phyloP scores from a whole-genome alignment of 2,329 filamentous ascomycete genomes.

The Epicoccum sorghinum region DNA sequence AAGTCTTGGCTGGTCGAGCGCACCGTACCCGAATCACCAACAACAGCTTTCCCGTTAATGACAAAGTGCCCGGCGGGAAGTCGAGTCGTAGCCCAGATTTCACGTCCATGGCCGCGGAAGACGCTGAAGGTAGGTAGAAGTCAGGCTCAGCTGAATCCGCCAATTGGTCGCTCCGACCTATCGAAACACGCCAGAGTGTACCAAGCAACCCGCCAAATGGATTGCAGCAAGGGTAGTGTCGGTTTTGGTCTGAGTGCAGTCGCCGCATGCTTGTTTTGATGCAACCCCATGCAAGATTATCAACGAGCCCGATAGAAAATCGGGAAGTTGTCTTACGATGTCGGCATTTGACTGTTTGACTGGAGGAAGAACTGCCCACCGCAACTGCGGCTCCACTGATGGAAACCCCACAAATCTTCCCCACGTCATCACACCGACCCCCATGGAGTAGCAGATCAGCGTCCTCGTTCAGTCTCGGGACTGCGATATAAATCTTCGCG shows the following conservation, averaged over 20 bases:
- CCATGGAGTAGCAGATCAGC: conserved; percentile 13
- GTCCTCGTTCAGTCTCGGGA: conserved; percentile 1
- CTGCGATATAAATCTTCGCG: conserved; percentile 7
- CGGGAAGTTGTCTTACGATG: conserved; percentile 9
- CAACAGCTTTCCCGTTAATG: background rate
- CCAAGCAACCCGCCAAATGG: conserved; percentile 7
- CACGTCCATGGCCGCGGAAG: background rate
- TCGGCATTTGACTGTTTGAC: conserved; percentile 28
- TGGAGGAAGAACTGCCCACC: conserved; percentile 27
- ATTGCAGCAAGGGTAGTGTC: background rate
- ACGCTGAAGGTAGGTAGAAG: background rate
- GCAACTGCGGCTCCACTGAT: conserved; percentile 23
- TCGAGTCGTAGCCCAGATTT: background rate
- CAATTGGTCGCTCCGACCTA: background rate
- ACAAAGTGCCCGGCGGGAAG: no score
- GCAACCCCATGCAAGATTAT: conserved; percentile 8
- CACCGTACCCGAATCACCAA: background rate
- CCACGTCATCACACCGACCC: conserved; percentile 22
- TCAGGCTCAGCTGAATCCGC: background rate
- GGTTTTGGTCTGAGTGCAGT: conserved; percentile 8
- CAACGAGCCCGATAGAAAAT: conserved; percentile 2
- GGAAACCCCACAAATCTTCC: conserved; percentile 25
- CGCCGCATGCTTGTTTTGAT: conserved; percentile 8
- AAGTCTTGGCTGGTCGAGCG: background rate
- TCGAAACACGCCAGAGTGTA: conserved; percentile 13